Conservation (phyloP, 2,329 filamentous ascomycete species). For the Calonectria pseudoturangicola region DNA sequence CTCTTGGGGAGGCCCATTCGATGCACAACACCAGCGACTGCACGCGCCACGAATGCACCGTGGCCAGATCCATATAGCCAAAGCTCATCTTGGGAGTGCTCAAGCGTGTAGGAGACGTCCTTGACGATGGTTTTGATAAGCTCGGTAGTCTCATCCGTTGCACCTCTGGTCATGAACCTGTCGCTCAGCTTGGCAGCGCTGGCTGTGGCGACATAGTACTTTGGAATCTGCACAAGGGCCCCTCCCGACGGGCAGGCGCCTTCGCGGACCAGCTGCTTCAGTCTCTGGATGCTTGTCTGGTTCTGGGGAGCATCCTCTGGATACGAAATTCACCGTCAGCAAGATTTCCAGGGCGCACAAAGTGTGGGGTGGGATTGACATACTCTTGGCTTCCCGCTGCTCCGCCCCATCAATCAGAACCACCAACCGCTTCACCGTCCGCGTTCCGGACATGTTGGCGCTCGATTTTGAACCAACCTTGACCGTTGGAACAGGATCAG, state of each 20-base stretch:
- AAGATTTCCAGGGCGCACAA: not conserved
- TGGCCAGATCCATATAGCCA: conserved; percentile 53
- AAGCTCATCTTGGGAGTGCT: conserved; percentile 49
- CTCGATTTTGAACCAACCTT: not conserved
- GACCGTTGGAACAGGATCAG: not conserved
- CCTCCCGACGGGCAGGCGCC: conserved; percentile 37
- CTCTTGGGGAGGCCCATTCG: conserved; percentile 44
- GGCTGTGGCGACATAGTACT: conserved; percentile 43
- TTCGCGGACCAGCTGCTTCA: conserved; percentile 44
- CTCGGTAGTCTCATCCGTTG: conserved; percentile 42
- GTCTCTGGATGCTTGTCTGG: conserved; percentile 47
- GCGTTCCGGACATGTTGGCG: conserved; percentile 45
- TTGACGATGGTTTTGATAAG: conserved; percentile 49
- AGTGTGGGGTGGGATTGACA: no score
- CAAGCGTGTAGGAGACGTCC: conserved; percentile 44
- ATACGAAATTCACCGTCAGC: conserved; percentile 31
- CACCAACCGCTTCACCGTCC: conserved; percentile 44
- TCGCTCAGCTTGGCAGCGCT: conserved; percentile 43
- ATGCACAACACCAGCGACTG: conserved; percentile 51
- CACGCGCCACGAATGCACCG: conserved; percentile 48
- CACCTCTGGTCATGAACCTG: conserved; percentile 37
- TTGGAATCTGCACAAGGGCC: conserved; percentile 42
- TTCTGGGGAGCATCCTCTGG: conserved; percentile 44
- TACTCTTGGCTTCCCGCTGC: conserved; percentile 39
- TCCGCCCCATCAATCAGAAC: conserved; percentile 50